A percentile compares a stretch with the other conserved stretches of the same genome.
Conservation (phyloP, 495 filamentous ascomycete genomes). For the Penicillium bialowiezense region DNA sequence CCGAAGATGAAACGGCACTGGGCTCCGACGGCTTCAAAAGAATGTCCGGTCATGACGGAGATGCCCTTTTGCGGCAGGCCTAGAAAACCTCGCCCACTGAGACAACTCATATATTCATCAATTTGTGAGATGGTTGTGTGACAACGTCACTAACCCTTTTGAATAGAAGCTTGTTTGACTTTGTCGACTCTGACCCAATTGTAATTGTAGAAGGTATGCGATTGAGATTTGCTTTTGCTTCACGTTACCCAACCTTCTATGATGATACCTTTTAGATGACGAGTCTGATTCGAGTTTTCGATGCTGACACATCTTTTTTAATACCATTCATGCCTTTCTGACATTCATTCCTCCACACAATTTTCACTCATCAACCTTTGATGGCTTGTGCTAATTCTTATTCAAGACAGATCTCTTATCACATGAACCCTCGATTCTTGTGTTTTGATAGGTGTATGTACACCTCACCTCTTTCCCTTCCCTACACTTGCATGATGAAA, state of each 20-base stretch:
- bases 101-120: conserved; percentile 25
- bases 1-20: conserved; percentile 99
- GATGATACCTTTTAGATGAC: conserved; percentile 58
- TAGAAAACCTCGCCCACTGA: conserved; percentile 99
- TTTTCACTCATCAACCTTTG: conserved; percentile 10
- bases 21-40: conserved; percentile 78
- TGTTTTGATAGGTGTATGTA: conserved; percentile 32
- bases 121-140: conserved; percentile 18
- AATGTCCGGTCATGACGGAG: conserved; percentile 69
- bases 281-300: conserved; percentile 62
- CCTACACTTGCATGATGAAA: conserved; percentile 45
- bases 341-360: conserved; percentile 19
- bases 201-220: conserved; percentile 24
- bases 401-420: conserved; percentile 12
- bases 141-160: conserved; percentile 32
- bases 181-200: conserved; percentile 1
- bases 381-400: conserved; percentile 24
- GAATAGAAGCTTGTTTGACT: conserved; percentile 12
- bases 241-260: conserved; percentile 25
- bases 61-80: conserved; percentile 96
- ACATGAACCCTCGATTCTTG: background rate
- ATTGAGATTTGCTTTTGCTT: conserved; percentile 7
- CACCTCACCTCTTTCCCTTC: conserved; percentile 11
- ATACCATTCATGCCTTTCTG: conserved; percentile 61
- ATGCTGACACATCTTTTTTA: conserved; percentile 55